Percentiles rank a stretch among this genome's conserved stretches.
Conservation (phyloP, 176 grass and related monocot genomes). For the Microstegium vimineum region DNA sequence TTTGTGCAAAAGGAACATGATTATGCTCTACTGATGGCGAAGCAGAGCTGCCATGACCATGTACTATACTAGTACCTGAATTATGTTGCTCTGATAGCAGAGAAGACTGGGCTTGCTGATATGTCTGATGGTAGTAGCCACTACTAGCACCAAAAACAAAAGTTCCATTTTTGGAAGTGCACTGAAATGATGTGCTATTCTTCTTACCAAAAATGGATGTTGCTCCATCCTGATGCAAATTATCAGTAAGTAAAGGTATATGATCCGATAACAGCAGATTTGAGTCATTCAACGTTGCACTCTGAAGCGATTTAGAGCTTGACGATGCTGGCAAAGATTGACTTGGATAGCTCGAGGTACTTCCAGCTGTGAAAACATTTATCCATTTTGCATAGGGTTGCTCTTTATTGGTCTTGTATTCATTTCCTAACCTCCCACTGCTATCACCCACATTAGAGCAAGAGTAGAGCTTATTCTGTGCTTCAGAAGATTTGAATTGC, state of each 20-base stretch:
- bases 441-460: slow-evolving; percentile 31
- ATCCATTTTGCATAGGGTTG: slow-evolving; percentile 23
- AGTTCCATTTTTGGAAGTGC: background rate
- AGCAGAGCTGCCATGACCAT: slow-evolving; percentile 17
- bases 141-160: slow-evolving; percentile 30
- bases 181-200: slow-evolving; percentile 20
- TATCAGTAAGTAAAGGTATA: background rate
- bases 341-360: background rate
- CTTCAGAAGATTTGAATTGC: slow-evolving; percentile 26
- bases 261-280: slow-evolving; percentile 4
- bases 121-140: slow-evolving; percentile 22
- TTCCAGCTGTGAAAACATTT: slow-evolving; percentile 16
- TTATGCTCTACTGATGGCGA: slow-evolving; percentile 14
- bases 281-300: slow-evolving; percentile 8
- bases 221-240: slow-evolving; percentile 26
- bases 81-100: slow-evolving; percentile 32
- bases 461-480: slow-evolving; percentile 14
- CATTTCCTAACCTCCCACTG: slow-evolving; percentile 37
- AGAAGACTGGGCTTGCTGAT: slow-evolving; percentile 35
- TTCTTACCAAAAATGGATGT: slow-evolving; percentile 38
- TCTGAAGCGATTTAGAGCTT: slow-evolving; percentile 33
- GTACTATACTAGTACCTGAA: slow-evolving; percentile 18
- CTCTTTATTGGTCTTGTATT: slow-evolving; percentile 27
- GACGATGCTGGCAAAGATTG: slow-evolving; percentile 20
- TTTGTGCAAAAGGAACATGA: slow-evolving; percentile 21